Base-by-base conservation (phyloP, 2,329 filamentous ascomycete species). In the Tolypocladium paradoxum region DNA sequence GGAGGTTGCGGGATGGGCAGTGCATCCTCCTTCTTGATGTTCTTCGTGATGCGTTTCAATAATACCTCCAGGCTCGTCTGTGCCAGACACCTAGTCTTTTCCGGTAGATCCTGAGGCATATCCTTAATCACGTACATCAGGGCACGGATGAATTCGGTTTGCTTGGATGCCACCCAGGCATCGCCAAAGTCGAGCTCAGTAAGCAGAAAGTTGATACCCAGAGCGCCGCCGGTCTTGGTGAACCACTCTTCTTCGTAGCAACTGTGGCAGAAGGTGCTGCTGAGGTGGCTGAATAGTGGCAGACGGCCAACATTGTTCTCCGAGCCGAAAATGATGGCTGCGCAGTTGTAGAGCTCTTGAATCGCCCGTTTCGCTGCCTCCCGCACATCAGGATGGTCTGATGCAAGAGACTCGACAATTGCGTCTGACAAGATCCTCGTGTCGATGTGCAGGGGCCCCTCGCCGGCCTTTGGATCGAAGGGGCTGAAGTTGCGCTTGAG, bases 181-280 rank as follows among this genome's bases (percentile, higher is more conserved):
- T 95, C 88, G 43, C 90, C 90, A 48, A 99, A 77, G 51, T 92
- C 84, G 53, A 97, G 75, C 60, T 92, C 86, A 2, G 88, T 92
- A 34, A 92, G 84, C 54, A 99, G 74, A 53, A 95, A 85, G 63
- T 88, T 86, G 62, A 99, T 96, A 53, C 95, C 95, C 22, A 92
- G 73, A 52, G 88, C 91, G 38, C 93, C 93, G 49, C 92, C 93
- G 37, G 90, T 88, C 70, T 99, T 99, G 51, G 91, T 91, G 65
- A 96, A 99, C 93, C 95, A 99, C 63, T 99, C 93, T 67, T 99
- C 92, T 62, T 93, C 90, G 62, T 96, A 91, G 67, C 93, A 99
- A 58, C 89, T 90, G 66, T 99, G 93, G 61, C 89, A 93, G 66
- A 97, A 96, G 0, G 84, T 85, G 55, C 83, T 87, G 38, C 87